These are phyloP conservation scores for Teratosphaeria viscida DNA, from an alignment of 2,329 filamentous ascomycete genomes.

Conservation along the genomic window DNA sequence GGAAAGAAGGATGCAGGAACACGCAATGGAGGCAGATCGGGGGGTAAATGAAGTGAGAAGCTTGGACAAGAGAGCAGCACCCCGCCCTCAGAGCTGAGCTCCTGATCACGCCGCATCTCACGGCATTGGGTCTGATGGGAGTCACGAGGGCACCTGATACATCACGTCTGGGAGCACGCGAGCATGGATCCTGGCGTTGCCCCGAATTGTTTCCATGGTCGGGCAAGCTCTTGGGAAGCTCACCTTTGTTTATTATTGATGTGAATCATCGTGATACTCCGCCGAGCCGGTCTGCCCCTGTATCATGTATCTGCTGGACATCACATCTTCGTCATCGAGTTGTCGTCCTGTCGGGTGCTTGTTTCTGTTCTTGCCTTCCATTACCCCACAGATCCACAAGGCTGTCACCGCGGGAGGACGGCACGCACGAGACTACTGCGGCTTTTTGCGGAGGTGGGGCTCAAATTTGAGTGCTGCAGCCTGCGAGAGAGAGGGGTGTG, in stretches of 20 bases:
- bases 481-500: not conserved
- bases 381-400: not conserved
- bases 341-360: not conserved
- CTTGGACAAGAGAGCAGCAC: not conserved
- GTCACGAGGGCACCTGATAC: not conserved
- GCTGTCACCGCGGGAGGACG: not conserved
- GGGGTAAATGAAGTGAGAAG: not conserved
- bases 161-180: not conserved
- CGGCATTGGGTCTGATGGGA: not conserved
- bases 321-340: not conserved
- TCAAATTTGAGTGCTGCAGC: not conserved
- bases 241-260: not conserved
- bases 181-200: not conserved
- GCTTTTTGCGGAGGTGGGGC: not conserved
- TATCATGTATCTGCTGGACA: not conserved
- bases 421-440: not conserved
- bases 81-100: not conserved
- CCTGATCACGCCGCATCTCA: not conserved
- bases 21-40: not conserved
- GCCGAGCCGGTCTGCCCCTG: not conserved
- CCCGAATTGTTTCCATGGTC: not conserved
- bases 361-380: not conserved
- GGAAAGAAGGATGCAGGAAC: not conserved
- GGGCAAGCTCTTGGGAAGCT: not conserved
- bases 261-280: not conserved